phyloP scores from a whole-genome alignment of 805 yeast species.

The Nakazawaea ernobii region DNA sequence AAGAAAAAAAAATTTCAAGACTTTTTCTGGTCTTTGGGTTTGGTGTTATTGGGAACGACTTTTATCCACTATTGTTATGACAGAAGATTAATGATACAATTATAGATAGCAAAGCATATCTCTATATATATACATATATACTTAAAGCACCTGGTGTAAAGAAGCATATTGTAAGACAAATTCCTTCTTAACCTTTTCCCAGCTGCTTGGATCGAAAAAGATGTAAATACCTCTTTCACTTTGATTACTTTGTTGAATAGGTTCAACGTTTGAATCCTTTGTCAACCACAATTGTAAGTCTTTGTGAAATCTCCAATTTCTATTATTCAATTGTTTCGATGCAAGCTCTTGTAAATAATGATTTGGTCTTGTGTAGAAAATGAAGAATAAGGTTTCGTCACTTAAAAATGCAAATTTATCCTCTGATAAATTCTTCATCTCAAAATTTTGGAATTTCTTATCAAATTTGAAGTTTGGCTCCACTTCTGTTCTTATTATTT shows the following conservation, averaged over 20 bases:
- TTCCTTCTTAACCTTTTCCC: conserved; percentile 87
- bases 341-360: conserved; percentile 92
- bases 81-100: not conserved
- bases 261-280: conserved; percentile 86
- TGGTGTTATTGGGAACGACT: too few species aligned
- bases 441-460: conserved; percentile 21
- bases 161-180: conserved; percentile 33
- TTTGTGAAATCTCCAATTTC: conserved; percentile 97
- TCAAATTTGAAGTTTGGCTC: conserved; percentile 62
- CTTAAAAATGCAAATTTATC: conserved; percentile 41
- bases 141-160: conserved; percentile 29
- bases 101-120: not conserved
- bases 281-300: conserved; percentile 96
- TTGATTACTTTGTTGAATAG: conserved; percentile 70
- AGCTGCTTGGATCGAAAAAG: conserved; percentile 90
- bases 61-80: too few species aligned
- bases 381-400: conserved; percentile 90
- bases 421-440: conserved; percentile 24
- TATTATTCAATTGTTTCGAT: conserved; percentile 80
- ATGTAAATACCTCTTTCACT: conserved; percentile 92
- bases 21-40: too few species aligned
- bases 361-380: conserved; percentile 89
- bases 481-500: conserved; percentile 83
- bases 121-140: not conserved
- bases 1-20: too few species aligned